Evolutionary conservation across 1,284 basidiomycete species (phyloP), one percentile per base, ranked within the genome.

Genomic region (Cystobasidium sp.): DNA sequence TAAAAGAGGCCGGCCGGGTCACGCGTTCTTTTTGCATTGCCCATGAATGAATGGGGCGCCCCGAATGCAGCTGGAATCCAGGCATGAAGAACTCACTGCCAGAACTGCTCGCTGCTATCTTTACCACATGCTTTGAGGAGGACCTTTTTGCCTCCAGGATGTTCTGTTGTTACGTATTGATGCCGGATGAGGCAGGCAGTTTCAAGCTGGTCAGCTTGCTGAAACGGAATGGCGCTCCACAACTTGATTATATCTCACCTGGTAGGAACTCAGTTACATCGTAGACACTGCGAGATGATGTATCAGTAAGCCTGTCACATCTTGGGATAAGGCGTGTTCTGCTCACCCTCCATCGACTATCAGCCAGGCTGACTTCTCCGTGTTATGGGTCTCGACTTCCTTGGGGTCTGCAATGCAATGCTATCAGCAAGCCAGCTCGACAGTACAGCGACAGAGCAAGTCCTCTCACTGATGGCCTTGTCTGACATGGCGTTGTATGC

Each of bases 61-160:
- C 31, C 31, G 31, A 31, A 31, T 31, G 2, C 31, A 31, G 31
- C 31, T 31, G 31, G 20, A 44, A 22, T 9, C 6, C 1, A 49
- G 6, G 46, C 4, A n/a, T 37, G 24, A 4, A 6, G 22, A 3
- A 71, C 69, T 59, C 51, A 74, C 71, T 74, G 65, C 72, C 72
- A 74, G 67, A 74, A 74, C 31, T 68, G 65, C 47, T 74, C 72
- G 22, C 52, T 66, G 39, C 67, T 53, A 39, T 74, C 72, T 43
- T 74, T 74, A 8, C 72, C 72, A 52, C 72, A 74, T 20, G 72
- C 65, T 68, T 69, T 74, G 20, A 74, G 66, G 47, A 74, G 72
- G 6, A 74, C 65, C 66, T 73, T 73, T 62, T 73, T 73, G 70
- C 70, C 70, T 12, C 70, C 70, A 6, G 70, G 70, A 44, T 73